Conservation (phyloP, 1,139 yeast genomes). For the Taphrina communis region DNA sequence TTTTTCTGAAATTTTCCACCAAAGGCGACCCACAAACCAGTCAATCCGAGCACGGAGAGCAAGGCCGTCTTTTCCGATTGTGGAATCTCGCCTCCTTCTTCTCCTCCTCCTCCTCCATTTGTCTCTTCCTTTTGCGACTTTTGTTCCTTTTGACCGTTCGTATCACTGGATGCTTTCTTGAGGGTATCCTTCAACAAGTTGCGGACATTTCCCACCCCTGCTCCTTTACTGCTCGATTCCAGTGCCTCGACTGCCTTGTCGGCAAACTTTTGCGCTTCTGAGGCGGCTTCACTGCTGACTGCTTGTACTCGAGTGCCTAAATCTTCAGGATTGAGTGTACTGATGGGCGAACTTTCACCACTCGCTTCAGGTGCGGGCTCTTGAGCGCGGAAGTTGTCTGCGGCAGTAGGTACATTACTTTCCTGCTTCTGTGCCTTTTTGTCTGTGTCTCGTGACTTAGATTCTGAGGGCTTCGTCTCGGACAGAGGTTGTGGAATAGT, state of each 20-base stretch:
- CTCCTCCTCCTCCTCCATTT: too few species aligned
- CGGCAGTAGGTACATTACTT: slow-evolving; percentile 27
- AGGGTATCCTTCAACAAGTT: slow-evolving; percentile 12
- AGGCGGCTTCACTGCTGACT: slow-evolving; percentile 15
- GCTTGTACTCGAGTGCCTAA: slow-evolving; percentile 19
- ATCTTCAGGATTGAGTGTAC: slow-evolving; percentile 18
- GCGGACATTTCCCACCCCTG: slow-evolving; percentile 2
- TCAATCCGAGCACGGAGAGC: slow-evolving; percentile 21
- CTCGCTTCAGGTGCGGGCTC: slow-evolving; percentile 6
- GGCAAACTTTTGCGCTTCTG: slow-evolving; percentile 15
- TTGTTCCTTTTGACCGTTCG: slow-evolving; percentile 5
- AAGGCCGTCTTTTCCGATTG: slow-evolving; percentile 31
- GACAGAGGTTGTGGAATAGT: slow-evolving; percentile 16
- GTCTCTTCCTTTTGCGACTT: neutral
- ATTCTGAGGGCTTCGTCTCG: neutral
- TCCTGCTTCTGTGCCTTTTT: slow-evolving; percentile 6
- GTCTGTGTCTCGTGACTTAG: slow-evolving; percentile 10
- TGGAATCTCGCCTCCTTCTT: slow-evolving; percentile 20
- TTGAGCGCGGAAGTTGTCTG: slow-evolving; percentile 21
- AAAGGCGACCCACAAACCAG: slow-evolving; percentile 35
- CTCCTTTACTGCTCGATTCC: slow-evolving; percentile 10
- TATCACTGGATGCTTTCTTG: neutral
- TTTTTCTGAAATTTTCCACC: slow-evolving; percentile 33
- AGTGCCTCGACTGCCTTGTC: slow-evolving; percentile 31
- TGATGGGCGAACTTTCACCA: slow-evolving; percentile 1